phyloP scores from a whole-genome alignment of 2,329 filamentous ascomycete genomes.

The Colletotrichum sidae region DNA sequence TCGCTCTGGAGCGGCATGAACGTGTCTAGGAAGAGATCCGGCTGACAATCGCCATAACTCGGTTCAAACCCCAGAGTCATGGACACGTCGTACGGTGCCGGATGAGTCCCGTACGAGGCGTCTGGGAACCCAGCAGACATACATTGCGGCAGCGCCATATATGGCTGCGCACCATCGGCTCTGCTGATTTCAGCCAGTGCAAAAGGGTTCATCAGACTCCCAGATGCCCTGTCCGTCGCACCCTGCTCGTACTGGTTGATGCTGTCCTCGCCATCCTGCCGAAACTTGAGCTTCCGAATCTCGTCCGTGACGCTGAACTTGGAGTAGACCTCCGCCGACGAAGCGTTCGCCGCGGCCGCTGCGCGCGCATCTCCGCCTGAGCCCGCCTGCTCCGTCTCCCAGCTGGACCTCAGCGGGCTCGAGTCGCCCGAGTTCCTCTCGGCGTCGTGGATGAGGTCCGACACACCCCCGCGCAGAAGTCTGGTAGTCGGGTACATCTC shows the following conservation, averaged over 20 bases:
- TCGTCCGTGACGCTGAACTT: constrained; percentile 35
- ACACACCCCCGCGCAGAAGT: constrained; percentile 18
- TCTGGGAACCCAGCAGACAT: neutral
- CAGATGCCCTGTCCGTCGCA: neutral
- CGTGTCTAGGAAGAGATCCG: constrained; percentile 22
- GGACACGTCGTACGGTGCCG: constrained; percentile 11
- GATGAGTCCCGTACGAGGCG: neutral
- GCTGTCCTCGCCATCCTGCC: constrained; percentile 21
- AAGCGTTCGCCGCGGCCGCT: neutral
- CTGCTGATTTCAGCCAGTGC: neutral
- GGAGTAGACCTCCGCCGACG: constrained; percentile 23
- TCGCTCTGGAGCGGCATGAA: constrained; percentile 27
- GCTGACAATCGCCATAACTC: constrained; percentile 27
- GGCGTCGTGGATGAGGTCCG: constrained; percentile 30
- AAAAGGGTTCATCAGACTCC: neutral
- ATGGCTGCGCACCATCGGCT: neutral
- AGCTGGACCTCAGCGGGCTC: constrained; percentile 19
- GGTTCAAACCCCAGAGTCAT: constrained; percentile 32
- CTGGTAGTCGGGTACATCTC: constrained; percentile 30
- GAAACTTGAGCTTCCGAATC: constrained; percentile 30
- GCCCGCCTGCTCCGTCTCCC: constrained; percentile 19
- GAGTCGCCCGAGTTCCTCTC: constrained; percentile 18
- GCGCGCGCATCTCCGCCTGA: neutral
- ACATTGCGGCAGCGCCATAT: constrained; percentile 4
- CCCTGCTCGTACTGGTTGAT: neutral